Evolutionary conservation across 176 grass and related monocot species (phyloP).

Genomic region (Eragrostis nindensis): DNA sequence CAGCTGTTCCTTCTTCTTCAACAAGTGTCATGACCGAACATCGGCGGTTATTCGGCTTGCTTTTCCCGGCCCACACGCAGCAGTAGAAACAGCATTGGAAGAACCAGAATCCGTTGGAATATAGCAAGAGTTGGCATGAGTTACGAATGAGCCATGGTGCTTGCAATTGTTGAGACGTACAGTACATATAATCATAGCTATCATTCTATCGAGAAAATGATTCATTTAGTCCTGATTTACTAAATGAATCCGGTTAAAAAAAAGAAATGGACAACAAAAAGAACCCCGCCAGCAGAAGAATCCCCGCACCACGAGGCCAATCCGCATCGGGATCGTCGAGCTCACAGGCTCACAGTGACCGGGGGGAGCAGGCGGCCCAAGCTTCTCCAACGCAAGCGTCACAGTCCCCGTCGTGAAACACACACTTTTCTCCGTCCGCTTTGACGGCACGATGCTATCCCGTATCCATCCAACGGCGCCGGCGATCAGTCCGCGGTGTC

Average conservation of each 20-base stretch:
- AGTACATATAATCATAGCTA: too few species aligned
- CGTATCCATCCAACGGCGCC: conserved; percentile 20
- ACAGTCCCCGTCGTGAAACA: background rate
- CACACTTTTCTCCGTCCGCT: background rate
- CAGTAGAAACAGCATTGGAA: too few species aligned
- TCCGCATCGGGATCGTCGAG: conserved; percentile 54
- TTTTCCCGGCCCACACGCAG: too few species aligned
- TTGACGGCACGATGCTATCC: background rate
- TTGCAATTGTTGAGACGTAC: too few species aligned
- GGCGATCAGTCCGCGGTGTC: background rate
- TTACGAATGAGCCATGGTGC: too few species aligned
- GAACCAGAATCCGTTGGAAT: too few species aligned
- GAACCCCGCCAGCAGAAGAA: too few species aligned
- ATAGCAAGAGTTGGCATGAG: too few species aligned
- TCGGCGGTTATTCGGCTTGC: background rate
- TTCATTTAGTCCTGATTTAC: background rate
- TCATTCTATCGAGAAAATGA: too few species aligned
- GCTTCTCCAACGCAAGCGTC: background rate
- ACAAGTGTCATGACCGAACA: background rate
- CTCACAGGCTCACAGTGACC: background rate
- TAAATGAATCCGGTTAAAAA: too few species aligned
- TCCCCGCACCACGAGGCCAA: conserved; percentile 22
- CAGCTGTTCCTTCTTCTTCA: conserved; percentile 1
- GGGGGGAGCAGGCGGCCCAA: conserved; percentile 14
- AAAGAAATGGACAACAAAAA: too few species aligned